Conservation (phyloP, 2,329 filamentous ascomycete species). For the Mycosphaerelloides madeirae region DNA sequence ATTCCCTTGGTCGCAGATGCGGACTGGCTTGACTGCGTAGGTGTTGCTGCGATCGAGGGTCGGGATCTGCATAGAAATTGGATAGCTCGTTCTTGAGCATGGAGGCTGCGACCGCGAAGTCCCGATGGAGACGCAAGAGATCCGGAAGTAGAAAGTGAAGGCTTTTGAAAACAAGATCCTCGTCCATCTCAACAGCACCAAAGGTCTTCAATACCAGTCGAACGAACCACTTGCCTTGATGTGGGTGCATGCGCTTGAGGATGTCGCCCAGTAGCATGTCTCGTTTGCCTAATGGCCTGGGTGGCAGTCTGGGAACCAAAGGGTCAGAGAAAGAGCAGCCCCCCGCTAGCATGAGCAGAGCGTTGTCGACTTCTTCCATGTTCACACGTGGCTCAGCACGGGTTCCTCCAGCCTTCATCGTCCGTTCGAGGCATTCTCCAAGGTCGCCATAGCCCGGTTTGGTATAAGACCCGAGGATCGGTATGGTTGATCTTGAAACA, state of each 20-base stretch:
- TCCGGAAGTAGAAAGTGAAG: slow-evolving; percentile 68
- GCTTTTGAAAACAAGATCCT: slow-evolving; percentile 50
- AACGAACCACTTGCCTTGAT: slow-evolving; percentile 82
- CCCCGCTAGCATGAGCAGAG: slow-evolving; percentile 63
- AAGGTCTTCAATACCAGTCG: slow-evolving; percentile 74
- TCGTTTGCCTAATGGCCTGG: slow-evolving; percentile 27
- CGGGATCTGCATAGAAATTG: slow-evolving; percentile 36
- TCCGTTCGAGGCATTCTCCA: slow-evolving; percentile 63
- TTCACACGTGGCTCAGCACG: slow-evolving; percentile 44
- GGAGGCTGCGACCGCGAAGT: slow-evolving; percentile 57
- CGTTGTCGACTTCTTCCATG: slow-evolving; percentile 66
- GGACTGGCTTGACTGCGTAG: slow-evolving; percentile 31
- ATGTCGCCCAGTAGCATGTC: slow-evolving; percentile 51
- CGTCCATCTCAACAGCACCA: slow-evolving; percentile 61
- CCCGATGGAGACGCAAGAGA: slow-evolving; percentile 64
- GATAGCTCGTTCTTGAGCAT: slow-evolving; percentile 47
- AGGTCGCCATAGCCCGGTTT: slow-evolving; percentile 60
- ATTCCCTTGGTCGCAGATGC: slow-evolving; percentile 35
- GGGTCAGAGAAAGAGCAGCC: slow-evolving; percentile 67
- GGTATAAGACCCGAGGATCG: slow-evolving; percentile 60
- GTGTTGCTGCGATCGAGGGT: slow-evolving; percentile 27
- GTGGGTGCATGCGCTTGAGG: slow-evolving; percentile 57
- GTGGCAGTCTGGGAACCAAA: slow-evolving; percentile 40
- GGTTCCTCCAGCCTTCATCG: slow-evolving; percentile 56
- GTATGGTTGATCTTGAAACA: slow-evolving; percentile 58